Percentiles rank a stretch among this genome's conserved stretches.
Conservation (phyloP, 768 basidiomycete genomes). For the Suillus clintonianus region DNA sequence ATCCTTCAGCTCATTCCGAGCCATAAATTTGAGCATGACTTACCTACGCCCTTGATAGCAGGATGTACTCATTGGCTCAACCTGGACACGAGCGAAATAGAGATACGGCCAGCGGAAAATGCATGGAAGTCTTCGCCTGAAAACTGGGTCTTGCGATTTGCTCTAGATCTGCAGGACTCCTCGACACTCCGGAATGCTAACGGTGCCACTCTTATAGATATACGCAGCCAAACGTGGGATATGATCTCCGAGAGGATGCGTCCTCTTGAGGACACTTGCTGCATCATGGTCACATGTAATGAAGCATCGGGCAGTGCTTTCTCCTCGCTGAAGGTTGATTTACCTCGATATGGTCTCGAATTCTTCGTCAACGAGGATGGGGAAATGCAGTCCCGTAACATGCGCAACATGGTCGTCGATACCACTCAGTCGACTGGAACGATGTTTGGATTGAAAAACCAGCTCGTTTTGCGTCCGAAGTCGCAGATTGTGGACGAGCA, state of each 20-base stretch:
- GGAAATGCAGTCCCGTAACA: conserved; percentile 34
- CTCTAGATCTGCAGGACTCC: conserved; percentile 10
- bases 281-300: conserved; percentile 21
- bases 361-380: conserved; percentile 38
- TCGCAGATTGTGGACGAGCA: background rate
- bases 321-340: conserved; percentile 24
- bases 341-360: conserved; percentile 44
- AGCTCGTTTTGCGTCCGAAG: conserved; percentile 41
- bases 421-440: conserved; percentile 42
- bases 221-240: conserved; percentile 25
- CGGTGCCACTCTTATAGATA: conserved; percentile 21
- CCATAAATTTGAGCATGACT: conserved; percentile 20
- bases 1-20: conserved; percentile 26
- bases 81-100: conserved; percentile 20
- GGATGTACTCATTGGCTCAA: conserved; percentile 34
- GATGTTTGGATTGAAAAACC: conserved; percentile 44
- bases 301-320: background rate
- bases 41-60: conserved; percentile 24
- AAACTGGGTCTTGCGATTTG: conserved; percentile 27
- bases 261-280: conserved; percentile 24
- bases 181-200: conserved; percentile 10
- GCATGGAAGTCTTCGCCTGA: conserved; percentile 25
- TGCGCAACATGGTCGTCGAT: conserved; percentile 40
- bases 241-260: conserved; percentile 27
- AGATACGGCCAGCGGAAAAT: conserved; percentile 27